Base-by-base conservation (phyloP, 306 rosid species). In the Cicer bijugum region DNA sequence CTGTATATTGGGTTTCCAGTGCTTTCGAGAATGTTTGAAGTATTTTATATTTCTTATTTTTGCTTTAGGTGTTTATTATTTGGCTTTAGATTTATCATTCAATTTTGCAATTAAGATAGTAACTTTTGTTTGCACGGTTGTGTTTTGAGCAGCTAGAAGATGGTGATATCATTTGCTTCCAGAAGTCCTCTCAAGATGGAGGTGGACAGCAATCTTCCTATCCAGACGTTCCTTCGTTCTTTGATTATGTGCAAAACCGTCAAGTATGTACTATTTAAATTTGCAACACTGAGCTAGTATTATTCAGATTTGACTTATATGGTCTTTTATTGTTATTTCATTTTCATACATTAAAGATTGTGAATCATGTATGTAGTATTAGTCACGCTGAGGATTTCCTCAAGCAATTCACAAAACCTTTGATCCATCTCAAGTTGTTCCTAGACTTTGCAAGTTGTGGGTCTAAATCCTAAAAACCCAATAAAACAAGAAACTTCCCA, bases 141-240 rank as follows among this genome's bases (percentile, higher is more conserved):
- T 77, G 55, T 28, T 61, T 44, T 81, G 80, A 84, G 28, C 86
- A 93, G 98, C 84, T 93, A 74, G 97, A 93, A 83, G 96, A 91
- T 57, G 98, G 98, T 53, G 98, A 93, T 80, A 93, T 93, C 76
- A 88, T 93, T 71, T 93, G 98, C 88, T 85, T 88, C 78, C 97
- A 93, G 86, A 93, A 89, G 75, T 62, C 82, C 77, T 62, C 83
- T 66, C 71, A 76, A 35, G 72, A 62, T 72, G 85, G 75, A 50
- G 74, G 74, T 53, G 85, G 75, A 75, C 89, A 88, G 75, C 88
- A 73, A 37, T 85, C 76, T 83, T 88, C 75, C 56, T 91, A 86
- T 77, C 88, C 98, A 40, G 91, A 88, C 70, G 91, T 93, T 73
- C 92, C 91, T 48, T 88, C 97, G 9, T 93, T 82, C 82, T 84